Base-by-base conservation (phyloP, 116 monocot genomes). In the Cymodocea nodosa region DNA sequence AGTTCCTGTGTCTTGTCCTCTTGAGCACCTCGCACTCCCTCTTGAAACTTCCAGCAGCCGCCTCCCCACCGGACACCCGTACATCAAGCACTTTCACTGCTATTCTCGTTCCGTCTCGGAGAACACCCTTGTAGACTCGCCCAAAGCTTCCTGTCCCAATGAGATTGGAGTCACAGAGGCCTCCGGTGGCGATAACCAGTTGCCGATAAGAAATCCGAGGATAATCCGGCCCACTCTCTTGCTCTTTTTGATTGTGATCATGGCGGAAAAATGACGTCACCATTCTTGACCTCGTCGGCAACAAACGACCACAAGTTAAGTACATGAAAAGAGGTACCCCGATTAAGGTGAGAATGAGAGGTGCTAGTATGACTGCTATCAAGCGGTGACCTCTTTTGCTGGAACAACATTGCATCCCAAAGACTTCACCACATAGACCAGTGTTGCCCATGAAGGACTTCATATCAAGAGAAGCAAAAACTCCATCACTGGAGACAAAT, bases 91-190 rank as follows among this genome's bases (percentile, higher is more conserved):
- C 79, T 54, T 94, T 94, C 23, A 94, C 86, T 1, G 94, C 94
- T 51, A 94, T 71, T 50, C 64, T 67, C 16, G 65, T 77, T 35
- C 71, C 67, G 24, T 79, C 85, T 0, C 36, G 53, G 4, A 86
- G 80, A 12, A 56, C 60, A 15, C 89, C 94, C 60, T 76, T 75
- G 75, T 89, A 89, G 0, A 94, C 94, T 24, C 74, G 74, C 17
- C 94, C 89, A 52, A 86, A 94, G 25, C 80, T 64, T 2, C 94
- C 94, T 1, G 78, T 66, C 4, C 94, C 94, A 10, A 94, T 82
- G 17, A 94, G 67, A 15, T 68, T 84, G 1, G 71, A 70, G 5
- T 73, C 71, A 0, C 78, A 66, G 68, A 94, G 89, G n/a, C 82
- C 89, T 22, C 59, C 74, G 20, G 94, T 94, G 30, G 86, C 89